phyloP scores from a whole-genome alignment of 768 basidiomycete genomes.

The Melanogaster broomeanus region DNA sequence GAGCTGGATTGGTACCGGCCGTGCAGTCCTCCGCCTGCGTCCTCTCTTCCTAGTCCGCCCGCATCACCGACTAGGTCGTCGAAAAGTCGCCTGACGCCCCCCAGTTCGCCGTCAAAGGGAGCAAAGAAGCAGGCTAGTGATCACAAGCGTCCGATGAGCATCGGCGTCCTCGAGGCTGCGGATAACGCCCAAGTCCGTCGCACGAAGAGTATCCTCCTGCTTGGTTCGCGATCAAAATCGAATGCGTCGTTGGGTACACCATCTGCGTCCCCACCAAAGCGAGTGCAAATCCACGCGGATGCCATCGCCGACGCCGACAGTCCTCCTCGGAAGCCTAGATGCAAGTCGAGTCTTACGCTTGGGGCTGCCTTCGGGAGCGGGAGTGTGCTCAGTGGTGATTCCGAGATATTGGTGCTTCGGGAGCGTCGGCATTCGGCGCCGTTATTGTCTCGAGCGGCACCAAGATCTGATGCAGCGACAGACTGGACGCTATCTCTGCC shows the following conservation, averaged over 20 bases:
- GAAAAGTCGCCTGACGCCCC: slow-evolving; percentile 6
- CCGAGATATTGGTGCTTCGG: slow-evolving; percentile 23
- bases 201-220: slow-evolving; percentile 34
- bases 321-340: slow-evolving; percentile 18
- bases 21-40: slow-evolving; percentile 10
- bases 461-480: background rate
- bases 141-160: slow-evolving; percentile 26
- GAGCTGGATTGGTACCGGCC: slow-evolving; percentile 28
- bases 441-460: slow-evolving; percentile 12
- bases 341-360: slow-evolving; percentile 24
- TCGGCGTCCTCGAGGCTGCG: slow-evolving; percentile 33
- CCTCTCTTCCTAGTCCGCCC: slow-evolving; percentile 29
- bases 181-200: slow-evolving; percentile 24
- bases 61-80: slow-evolving; percentile 25
- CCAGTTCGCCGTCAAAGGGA: slow-evolving; percentile 6
- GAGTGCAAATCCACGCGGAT: slow-evolving; percentile 31
- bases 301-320: slow-evolving; percentile 11
- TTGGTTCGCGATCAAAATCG: slow-evolving; percentile 28
- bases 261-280: slow-evolving; percentile 14
- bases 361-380: background rate
- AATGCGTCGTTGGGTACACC: slow-evolving; percentile 13
- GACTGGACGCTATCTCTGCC: slow-evolving; percentile 35
- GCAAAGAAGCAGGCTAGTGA: slow-evolving; percentile 7
- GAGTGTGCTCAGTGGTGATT: background rate
- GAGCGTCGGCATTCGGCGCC: slow-evolving; percentile 35